Percentiles rank a stretch among this genome's conserved stretches.
These are phyloP conservation scores for Tuber borchii DNA, from an alignment of 495 filamentous ascomycete species.

Conservation along the genomic window DNA sequence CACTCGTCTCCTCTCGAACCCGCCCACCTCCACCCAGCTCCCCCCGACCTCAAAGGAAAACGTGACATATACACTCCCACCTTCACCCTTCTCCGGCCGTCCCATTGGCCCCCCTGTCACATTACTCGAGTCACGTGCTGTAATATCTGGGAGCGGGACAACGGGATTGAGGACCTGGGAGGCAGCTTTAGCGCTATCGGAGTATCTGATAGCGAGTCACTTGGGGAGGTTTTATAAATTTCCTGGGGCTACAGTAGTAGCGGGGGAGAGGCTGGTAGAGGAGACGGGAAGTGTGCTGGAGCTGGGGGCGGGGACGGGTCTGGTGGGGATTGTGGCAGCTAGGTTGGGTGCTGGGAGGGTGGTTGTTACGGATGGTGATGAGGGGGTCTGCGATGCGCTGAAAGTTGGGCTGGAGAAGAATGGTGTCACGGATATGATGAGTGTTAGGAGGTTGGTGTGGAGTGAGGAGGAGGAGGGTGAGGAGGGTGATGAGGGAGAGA, in stretches of 20 bases:
- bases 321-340: slow-evolving; percentile 73
- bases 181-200: slow-evolving; percentile 75
- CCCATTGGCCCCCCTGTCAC: slow-evolving; percentile 45
- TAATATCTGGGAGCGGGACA: slow-evolving; percentile 69
- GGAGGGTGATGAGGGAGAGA: slow-evolving; percentile 9
- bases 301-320: slow-evolving; percentile 81
- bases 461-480: slow-evolving; percentile 13
- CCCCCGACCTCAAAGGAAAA: slow-evolving; percentile 6
- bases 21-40: slow-evolving; percentile 8
- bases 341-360: slow-evolving; percentile 60
- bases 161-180: slow-evolving; percentile 93
- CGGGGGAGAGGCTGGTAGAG: slow-evolving; percentile 48
- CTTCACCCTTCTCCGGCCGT: slow-evolving; percentile 15
- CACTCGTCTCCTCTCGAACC: slow-evolving; percentile 20
- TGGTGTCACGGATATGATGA: slow-evolving; percentile 32
- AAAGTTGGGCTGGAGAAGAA: slow-evolving; percentile 37
- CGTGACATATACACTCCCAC: slow-evolving; percentile 37
- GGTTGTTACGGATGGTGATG: slow-evolving; percentile 75
- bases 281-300: slow-evolving; percentile 60
- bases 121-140: slow-evolving; percentile 62
- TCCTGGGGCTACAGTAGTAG: slow-evolving; percentile 47
- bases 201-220: slow-evolving; percentile 54
- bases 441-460: slow-evolving; percentile 27
- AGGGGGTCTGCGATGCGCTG: slow-evolving; percentile 48
- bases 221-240: slow-evolving; percentile 26